A percentile compares a stretch with the other conserved stretches of the same genome.
phyloP scores from a whole-genome alignment of 1,139 yeast genomes.

The Pneumocystis oryctolagi region DNA sequence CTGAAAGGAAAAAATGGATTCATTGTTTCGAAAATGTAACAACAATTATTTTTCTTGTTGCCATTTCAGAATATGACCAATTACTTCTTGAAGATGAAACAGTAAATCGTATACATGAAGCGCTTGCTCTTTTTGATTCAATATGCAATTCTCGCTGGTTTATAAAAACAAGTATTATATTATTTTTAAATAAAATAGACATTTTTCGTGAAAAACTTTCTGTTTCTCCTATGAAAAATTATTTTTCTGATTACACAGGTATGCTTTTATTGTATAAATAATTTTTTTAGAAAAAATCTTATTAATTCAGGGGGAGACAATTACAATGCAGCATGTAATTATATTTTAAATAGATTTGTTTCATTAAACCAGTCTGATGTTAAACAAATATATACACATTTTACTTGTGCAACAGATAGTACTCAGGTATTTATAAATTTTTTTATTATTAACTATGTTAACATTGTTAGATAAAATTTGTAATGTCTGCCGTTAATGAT shows the following conservation, averaged over 20 bases:
- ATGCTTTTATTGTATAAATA: conserved; percentile 22
- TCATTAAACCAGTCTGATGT: conserved; percentile 36
- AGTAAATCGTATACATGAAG: conserved; percentile 83
- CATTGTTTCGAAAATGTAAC: conserved; percentile 89
- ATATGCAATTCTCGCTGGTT: conserved; percentile 81
- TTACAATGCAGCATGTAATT: conserved; percentile 49
- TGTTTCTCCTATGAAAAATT: conserved; percentile 46
- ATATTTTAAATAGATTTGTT: conserved; percentile 51
- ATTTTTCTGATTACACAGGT: conserved; percentile 46
- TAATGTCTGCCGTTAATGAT: conserved; percentile 83
- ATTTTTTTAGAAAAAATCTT: not conserved
- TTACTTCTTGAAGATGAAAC: conserved; percentile 75
- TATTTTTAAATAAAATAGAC: conserved; percentile 80
- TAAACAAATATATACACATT: conserved; percentile 72
- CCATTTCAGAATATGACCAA: conserved; percentile 86
- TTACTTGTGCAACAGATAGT: conserved; percentile 87
- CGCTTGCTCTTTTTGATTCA: conserved; percentile 68
- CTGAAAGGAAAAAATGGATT: conserved; percentile 90
- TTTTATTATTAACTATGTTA: not conserved
- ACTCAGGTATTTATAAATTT: not conserved
- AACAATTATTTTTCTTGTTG: conserved; percentile 74
- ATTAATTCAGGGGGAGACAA: conserved; percentile 27
- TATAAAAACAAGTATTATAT: conserved; percentile 65
- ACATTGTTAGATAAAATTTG: conserved; percentile 56
- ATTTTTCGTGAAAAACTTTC: conserved; percentile 54